Base-by-base conservation (phyloP, 768 basidiomycete species). In the Leccinum imitatum region DNA sequence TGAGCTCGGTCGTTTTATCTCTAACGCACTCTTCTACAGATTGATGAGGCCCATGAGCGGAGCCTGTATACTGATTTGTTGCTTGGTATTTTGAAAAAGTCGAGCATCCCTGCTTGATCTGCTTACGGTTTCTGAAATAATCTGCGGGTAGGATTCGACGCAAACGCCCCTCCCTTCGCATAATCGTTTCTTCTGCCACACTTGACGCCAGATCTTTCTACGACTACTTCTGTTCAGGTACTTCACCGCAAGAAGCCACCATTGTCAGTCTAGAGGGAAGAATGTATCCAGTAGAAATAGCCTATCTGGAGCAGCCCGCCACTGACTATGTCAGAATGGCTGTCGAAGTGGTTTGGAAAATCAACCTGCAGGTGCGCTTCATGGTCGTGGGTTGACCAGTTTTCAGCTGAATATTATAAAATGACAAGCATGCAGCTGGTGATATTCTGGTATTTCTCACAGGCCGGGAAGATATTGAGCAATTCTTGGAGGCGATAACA, bases 1-100 rank as follows among this genome's bases (percentile, higher is more conserved):
- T 14, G 17, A 13, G 1, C 11, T 21, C 58, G 17, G 41, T 58
- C 17, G 1, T 33, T 23, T 41, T 44, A n/a, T 51, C 62, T 59
- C 55, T 46, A 23, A 58, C 35, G 14, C 37, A 35, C 30, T 37
- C 44, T 41, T 8, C 25, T 46, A 9, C 65, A 96, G 95, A 88
- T 99, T 51, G 97, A 99, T 67, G 97, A 98, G 78, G 97, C 94
- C 0, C 97, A 99, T 71, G 97, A 99, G 71, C 81, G 97, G 35
- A 93, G 93, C 67, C 80, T 93, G n/a, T 96, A 98, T 72, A 98
- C 95, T 1, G 97, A 99, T 72, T 76, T 99, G 10, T 76, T 99
- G 2, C 80, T 99, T 1, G 96, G 96, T 0, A 76, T 98, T 17
- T 75, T 99, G 51, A 96, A 97, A 78, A 98, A 98, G 95, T 95